These are phyloP conservation scores for Ceriops tagal DNA, from an alignment of 345 rosid genomes.

Conservation along the genomic window DNA sequence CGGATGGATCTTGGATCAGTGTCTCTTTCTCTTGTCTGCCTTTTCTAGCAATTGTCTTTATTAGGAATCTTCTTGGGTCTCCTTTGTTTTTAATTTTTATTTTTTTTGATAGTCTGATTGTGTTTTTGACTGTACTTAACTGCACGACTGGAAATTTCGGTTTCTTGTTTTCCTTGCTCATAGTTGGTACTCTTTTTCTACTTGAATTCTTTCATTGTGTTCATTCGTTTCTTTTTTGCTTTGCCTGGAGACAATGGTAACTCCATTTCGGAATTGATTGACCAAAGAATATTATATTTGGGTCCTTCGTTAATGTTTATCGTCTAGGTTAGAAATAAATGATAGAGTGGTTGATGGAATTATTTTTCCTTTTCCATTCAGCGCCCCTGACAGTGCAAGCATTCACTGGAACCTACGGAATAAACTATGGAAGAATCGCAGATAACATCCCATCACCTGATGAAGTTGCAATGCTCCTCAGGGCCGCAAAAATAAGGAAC, in stretches of 20 bases:
- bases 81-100: background rate
- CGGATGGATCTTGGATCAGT: slow-evolving; percentile 16
- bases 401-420: slow-evolving; percentile 87
- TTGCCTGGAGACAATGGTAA: background rate
- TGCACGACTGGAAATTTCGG: background rate
- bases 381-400: slow-evolving; percentile 45
- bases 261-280: background rate
- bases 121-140: slow-evolving; percentile 15
- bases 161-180: background rate
- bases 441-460: slow-evolving; percentile 94
- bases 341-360: slow-evolving; percentile 10
- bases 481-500: slow-evolving; percentile 75
- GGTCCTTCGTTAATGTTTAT: background rate
- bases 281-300: background rate
- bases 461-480: slow-evolving; percentile 70
- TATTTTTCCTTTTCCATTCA: slow-evolving; percentile 20
- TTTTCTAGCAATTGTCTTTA: slow-evolving; percentile 13
- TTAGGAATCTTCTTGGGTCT: slow-evolving; percentile 1
- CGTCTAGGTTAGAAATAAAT: slow-evolving; percentile 2
- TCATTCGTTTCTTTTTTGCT: background rate
- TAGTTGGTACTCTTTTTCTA: background rate
- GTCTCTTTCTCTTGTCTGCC: background rate
- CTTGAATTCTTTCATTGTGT: background rate
- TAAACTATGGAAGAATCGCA: slow-evolving; percentile 92
- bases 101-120: slow-evolving; percentile 2